phyloP scores from a whole-genome alignment of 108 stramenopile species.

The Cylindrotheca closterium region DNA sequence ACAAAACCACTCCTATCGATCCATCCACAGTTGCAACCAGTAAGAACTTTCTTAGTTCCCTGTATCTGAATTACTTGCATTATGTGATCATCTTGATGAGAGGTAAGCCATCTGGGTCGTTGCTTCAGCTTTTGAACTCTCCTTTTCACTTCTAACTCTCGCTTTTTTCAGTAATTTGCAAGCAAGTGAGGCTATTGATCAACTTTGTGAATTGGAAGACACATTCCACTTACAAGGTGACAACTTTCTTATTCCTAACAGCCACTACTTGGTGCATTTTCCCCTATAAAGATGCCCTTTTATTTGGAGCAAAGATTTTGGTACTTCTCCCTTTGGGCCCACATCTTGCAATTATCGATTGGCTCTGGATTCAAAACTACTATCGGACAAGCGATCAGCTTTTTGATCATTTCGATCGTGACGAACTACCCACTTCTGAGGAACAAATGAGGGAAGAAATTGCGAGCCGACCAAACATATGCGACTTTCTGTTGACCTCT shows the following conservation, averaged over 20 bases:
- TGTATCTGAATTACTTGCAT: constrained; percentile 25
- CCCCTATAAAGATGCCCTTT: constrained; percentile 46
- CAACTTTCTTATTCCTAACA: constrained; percentile 38
- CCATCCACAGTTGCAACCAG: constrained; percentile 16
- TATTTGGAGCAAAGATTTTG: constrained; percentile 21
- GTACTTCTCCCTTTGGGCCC: constrained; percentile 22
- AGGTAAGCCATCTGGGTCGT: constrained; percentile 9
- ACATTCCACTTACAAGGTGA: constrained; percentile 40
- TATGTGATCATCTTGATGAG: constrained; percentile 21
- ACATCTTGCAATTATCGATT: constrained; percentile 41
- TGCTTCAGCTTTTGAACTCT: background rate
- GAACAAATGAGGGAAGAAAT: constrained; percentile 23
- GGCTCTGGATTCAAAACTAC: constrained; percentile 27
- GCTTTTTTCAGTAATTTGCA: constrained; percentile 24
- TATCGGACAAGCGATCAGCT: constrained; percentile 34
- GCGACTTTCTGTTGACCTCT: constrained; percentile 24
- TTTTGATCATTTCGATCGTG: no score
- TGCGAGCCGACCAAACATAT: constrained; percentile 13
- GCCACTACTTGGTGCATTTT: constrained; percentile 45
- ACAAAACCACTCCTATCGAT: constrained; percentile 23
- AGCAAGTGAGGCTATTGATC: constrained; percentile 41
- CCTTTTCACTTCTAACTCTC: background rate
- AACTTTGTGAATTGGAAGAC: constrained; percentile 69
- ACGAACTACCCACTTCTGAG: constrained; percentile 8
- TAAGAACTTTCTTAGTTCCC: constrained; percentile 7